Percentiles rank a stretch among this genome's conserved stretches.
Conservation (phyloP, 805 yeast species). For the Spathaspora arborariae region DNA sequence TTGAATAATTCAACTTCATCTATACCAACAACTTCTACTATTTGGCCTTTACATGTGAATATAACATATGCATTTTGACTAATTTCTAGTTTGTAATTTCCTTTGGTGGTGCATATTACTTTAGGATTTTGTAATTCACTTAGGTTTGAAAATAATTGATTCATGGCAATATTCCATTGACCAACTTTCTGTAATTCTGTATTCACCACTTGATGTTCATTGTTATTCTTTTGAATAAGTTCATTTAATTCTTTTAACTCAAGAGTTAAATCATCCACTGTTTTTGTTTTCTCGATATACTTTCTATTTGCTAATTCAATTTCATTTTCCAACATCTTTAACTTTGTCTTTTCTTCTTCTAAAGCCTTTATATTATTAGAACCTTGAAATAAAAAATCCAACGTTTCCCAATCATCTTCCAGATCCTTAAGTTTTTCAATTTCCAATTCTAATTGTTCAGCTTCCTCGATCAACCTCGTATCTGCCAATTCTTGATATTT, state of each 20-base stretch:
- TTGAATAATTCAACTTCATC: background rate
- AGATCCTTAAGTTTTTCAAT: background rate
- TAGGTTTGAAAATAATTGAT: background rate
- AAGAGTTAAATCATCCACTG: background rate
- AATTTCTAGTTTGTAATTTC: background rate
- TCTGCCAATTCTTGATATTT: slow-evolving; percentile 13
- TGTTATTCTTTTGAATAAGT: slow-evolving; percentile 25
- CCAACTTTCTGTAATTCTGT: background rate
- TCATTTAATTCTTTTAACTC: slow-evolving; percentile 16
- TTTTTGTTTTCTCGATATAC: background rate
- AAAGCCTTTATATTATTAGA: background rate
- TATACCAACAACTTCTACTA: background rate
- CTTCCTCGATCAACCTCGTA: background rate
- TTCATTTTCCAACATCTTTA: background rate
- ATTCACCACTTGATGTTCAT: slow-evolving; percentile 21
- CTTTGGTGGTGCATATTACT: background rate
- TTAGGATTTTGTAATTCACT: background rate
- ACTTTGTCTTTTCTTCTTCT: background rate
- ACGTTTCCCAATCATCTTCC: background rate
- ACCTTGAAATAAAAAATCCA: background rate
- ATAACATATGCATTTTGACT: background rate
- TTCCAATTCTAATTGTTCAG: slow-evolving; percentile 15
- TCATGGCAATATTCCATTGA: background rate
- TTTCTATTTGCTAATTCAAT: background rate
- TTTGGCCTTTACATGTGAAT: background rate